phyloP scores from a whole-genome alignment of 768 basidiomycete species.

The Leccinum subgranulosum region DNA sequence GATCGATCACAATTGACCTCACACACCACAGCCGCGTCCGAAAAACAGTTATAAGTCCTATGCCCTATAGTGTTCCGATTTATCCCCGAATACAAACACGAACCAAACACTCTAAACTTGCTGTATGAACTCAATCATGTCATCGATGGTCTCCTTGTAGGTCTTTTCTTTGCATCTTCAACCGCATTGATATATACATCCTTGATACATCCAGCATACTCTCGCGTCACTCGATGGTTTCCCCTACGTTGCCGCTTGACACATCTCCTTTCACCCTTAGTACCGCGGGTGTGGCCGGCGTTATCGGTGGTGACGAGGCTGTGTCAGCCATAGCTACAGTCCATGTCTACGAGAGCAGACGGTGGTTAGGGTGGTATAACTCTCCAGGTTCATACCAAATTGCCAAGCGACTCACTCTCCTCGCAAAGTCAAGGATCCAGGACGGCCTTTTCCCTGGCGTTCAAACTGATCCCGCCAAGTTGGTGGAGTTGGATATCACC shows the following conservation, averaged over 20 bases:
- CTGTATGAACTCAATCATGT: not conserved
- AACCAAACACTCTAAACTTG: not conserved
- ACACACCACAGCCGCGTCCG: not conserved
- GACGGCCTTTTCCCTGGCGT: constrained; percentile 34
- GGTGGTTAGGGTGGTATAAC: constrained; percentile 39
- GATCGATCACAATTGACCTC: too few species aligned
- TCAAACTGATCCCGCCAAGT: constrained; percentile 29
- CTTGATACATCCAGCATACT: constrained; percentile 14
- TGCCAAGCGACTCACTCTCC: constrained; percentile 32
- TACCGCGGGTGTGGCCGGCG: constrained; percentile 34
- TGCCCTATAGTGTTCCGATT: too few species aligned
- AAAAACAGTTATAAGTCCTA: not conserved
- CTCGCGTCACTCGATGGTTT: constrained; percentile 13
- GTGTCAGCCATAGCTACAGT: constrained; percentile 38
- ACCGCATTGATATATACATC: constrained; percentile 21
- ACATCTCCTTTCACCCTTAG: constrained; percentile 26
- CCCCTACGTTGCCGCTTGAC: constrained; percentile 12
- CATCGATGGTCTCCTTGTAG: constrained; percentile 6
- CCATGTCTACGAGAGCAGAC: constrained; percentile 32
- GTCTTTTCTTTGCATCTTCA: not conserved
- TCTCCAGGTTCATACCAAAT: constrained; percentile 36
- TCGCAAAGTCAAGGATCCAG: constrained; percentile 34
- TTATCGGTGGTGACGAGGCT: constrained; percentile 38
- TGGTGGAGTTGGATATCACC: constrained; percentile 31
- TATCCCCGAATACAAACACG: constrained; percentile 5